Percentiles rank a stretch among this genome's conserved stretches.
Evolutionary conservation across 192 early-diverging fungal genomes (phyloP).

Genomic region (Umbelopsis sp.): DNA sequence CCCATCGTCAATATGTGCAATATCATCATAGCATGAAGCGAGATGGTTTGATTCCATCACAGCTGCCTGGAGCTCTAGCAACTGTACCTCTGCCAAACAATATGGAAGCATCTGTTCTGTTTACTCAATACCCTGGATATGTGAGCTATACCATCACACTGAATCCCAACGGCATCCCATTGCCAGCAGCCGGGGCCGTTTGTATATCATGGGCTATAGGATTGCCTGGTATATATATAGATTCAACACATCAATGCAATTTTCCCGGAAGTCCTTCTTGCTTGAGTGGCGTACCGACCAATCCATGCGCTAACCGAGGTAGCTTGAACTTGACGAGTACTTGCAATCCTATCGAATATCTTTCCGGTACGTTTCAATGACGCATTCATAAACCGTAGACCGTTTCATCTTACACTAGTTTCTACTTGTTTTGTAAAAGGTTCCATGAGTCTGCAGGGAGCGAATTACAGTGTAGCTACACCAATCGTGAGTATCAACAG

Average conservation of each 20-base stretch:
- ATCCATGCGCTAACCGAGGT: slow-evolving; percentile 17
- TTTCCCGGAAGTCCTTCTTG: slow-evolving; percentile 3
- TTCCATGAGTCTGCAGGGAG: background rate
- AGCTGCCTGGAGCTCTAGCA: slow-evolving; percentile 19
- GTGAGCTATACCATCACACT: slow-evolving; percentile 25
- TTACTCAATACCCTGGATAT: slow-evolving; percentile 23
- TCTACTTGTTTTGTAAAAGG: background rate
- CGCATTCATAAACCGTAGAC: background rate
- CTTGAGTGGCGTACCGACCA: background rate
- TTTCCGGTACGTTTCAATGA: slow-evolving; percentile 16
- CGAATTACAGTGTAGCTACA: slow-evolving; percentile 4
- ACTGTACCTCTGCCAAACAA: slow-evolving; percentile 25
- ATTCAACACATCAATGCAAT: slow-evolving; percentile 25
- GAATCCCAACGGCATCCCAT: slow-evolving; percentile 16
- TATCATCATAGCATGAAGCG: background rate
- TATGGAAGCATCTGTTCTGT: slow-evolving; percentile 22
- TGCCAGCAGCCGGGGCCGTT: background rate
- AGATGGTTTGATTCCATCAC: background rate
- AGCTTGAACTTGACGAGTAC: background rate
- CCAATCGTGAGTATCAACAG: slow-evolving; percentile 27
- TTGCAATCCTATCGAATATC: slow-evolving; percentile 21
- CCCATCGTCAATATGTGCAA: background rate
- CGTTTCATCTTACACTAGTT: background rate
- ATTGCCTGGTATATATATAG: slow-evolving; percentile 17
- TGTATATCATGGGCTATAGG: slow-evolving; percentile 30